A percentile compares a stretch with the other conserved stretches of the same genome.
Conservation (phyloP, 2,329 filamentous ascomycete species). For the Penicillium sp. region DNA sequence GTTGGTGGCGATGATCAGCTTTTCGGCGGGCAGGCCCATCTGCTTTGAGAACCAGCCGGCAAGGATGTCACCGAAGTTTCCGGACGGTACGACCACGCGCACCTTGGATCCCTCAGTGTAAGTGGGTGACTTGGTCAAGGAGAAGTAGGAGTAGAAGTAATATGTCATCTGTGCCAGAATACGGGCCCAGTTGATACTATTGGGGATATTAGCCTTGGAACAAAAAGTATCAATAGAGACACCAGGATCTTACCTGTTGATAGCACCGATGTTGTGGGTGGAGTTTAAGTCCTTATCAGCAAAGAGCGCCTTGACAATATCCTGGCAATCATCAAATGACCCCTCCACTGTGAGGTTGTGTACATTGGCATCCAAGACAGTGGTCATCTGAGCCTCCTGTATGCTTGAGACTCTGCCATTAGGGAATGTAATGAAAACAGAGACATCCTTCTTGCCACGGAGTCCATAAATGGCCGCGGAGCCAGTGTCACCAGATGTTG, state of each 20-base stretch:
- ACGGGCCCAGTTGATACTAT: conserved; percentile 93
- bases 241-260: conserved; percentile 46
- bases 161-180: conserved; percentile 96
- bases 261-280: conserved; percentile 77
- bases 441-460: conserved; percentile 92
- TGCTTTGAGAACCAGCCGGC: conserved; percentile 81
- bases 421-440: conserved; percentile 90
- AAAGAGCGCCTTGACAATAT: conserved; percentile 92
- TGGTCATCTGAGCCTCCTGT: conserved; percentile 97
- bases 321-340: conserved; percentile 95
- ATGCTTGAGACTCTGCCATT: conserved; percentile 86
- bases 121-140: conserved; percentile 58
- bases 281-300: conserved; percentile 78
- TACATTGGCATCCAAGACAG: conserved; percentile 77
- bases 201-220: not conserved
- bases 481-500: conserved; percentile 81
- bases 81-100: conserved; percentile 85
- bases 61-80: conserved; percentile 94
- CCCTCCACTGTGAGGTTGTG: conserved; percentile 87
- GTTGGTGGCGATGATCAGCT: conserved; percentile 89
- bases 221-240: not conserved
- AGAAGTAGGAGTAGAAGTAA: conserved; percentile 94
- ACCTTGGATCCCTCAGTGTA: conserved; percentile 58
- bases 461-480: conserved; percentile 95
- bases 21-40: conserved; percentile 84